A percentile compares a stretch with the other conserved stretches of the same genome.
Conservation (phyloP, 2,329 filamentous ascomycete species). For the Trichoderma lentiforme region DNA sequence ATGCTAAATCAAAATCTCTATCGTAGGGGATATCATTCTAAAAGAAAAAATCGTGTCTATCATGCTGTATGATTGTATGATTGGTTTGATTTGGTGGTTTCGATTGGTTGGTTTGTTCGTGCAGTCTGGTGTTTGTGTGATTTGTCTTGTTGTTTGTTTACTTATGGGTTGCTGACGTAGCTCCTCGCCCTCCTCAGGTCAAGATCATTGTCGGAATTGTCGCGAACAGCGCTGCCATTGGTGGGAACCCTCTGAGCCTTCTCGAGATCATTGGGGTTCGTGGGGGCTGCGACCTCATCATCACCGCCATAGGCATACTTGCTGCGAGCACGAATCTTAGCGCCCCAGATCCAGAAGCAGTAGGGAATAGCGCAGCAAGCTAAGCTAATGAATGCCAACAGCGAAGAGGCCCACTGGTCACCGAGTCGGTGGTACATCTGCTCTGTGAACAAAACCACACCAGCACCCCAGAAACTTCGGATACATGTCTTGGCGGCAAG, state of each 20-base stretch:
- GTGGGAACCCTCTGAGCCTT: conserved; percentile 31
- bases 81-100: background rate
- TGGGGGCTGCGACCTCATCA: conserved; percentile 28
- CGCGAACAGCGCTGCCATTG: conserved; percentile 27
- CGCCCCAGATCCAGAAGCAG: conserved; percentile 76
- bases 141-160: background rate
- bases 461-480: conserved; percentile 76
- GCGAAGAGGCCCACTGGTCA: conserved; percentile 70
- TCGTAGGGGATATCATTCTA: conserved; percentile 5
- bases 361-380: conserved; percentile 81
- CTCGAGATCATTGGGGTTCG: conserved; percentile 35
- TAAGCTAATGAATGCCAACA: conserved; percentile 71
- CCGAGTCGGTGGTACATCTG: conserved; percentile 75
- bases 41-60: background rate
- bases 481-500: conserved; percentile 80
- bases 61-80: background rate
- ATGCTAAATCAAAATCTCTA: conserved; percentile 2
- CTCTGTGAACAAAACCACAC: conserved; percentile 71
- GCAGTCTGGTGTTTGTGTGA: background rate
- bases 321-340: conserved; percentile 63
- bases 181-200: conserved; percentile 43
- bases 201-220: conserved; percentile 34
- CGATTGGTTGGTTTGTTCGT: background rate
- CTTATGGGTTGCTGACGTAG: conserved; percentile 46
- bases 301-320: conserved; percentile 71